Evolutionary conservation across 441 rosid species (phyloP).

Genomic region (Pelargonium exstipulatum): DNA sequence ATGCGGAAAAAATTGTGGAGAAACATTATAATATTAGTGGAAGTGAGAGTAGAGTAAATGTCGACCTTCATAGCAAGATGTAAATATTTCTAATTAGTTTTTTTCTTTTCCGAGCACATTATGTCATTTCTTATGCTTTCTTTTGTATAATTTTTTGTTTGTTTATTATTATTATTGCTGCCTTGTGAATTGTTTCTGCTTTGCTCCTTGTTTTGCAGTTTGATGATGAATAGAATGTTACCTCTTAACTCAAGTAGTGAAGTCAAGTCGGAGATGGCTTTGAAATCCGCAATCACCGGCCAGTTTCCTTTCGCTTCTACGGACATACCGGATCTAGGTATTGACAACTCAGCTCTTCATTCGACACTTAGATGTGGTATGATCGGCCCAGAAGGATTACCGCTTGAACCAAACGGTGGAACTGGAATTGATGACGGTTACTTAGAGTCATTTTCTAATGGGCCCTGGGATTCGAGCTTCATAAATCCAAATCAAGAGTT

Average conservation of each 20-base stretch:
- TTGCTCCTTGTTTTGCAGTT: conserved; percentile 15
- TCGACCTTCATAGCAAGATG: no score
- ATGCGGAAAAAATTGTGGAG: not conserved
- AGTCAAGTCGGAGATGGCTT: conserved; percentile 25
- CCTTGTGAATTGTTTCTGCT: not conserved
- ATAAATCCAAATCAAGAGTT: not conserved
- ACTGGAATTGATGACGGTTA: conserved; percentile 18
- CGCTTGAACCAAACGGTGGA: conserved; percentile 16
- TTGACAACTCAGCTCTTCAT: conserved; percentile 22
- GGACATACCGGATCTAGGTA: conserved; percentile 19
- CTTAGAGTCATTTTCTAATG: conserved; percentile 5
- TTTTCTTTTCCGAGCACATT: not conserved
- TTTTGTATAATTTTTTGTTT: not conserved
- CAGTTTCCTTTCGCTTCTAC: conserved; percentile 28
- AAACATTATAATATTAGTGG: not conserved
- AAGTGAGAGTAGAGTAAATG: not conserved
- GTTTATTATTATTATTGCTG: not conserved
- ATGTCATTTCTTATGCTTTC: not conserved
- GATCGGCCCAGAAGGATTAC: conserved; percentile 19
- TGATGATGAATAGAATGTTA: conserved; percentile 20
- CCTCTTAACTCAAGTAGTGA: conserved; percentile 16
- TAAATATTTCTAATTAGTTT: no score
- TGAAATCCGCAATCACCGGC: conserved; percentile 22
- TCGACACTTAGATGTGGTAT: conserved; percentile 23
- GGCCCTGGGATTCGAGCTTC: not conserved